A percentile compares a stretch with the other conserved stretches of the same genome.
These are phyloP conservation scores for Smittium mucronatum DNA, from an alignment of 371 early-diverging fungal genomes.

Conservation along the genomic window DNA sequence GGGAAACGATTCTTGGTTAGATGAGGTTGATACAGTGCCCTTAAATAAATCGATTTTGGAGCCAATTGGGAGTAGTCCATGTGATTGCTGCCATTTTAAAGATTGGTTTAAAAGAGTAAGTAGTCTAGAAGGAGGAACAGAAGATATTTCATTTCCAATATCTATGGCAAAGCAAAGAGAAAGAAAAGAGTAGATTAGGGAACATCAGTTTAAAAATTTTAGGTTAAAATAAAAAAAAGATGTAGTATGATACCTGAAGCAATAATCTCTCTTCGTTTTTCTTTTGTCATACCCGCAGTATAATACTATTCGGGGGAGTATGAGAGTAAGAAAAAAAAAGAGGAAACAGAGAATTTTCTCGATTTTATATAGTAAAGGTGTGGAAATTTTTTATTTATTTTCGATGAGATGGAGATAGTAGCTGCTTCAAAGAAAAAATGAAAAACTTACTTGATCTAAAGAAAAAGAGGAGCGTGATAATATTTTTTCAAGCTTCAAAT, in stretches of 20 bases:
- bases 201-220: background rate
- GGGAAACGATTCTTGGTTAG: slow-evolving; percentile 54
- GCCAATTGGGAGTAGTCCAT: slow-evolving; percentile 57
- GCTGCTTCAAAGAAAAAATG: background rate
- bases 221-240: background rate
- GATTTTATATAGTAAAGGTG: too few species aligned
- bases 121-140: slow-evolving; percentile 60
- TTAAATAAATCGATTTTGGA: slow-evolving; percentile 58
- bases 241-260: slow-evolving; percentile 1
- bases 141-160: slow-evolving; percentile 43
- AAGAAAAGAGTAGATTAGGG: background rate
- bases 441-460: slow-evolving; percentile 47
- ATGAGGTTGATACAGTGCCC: slow-evolving; percentile 43
- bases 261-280: slow-evolving; percentile 13
- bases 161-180: background rate
- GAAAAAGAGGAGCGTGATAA: slow-evolving; percentile 51
- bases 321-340: background rate
- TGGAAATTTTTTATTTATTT: slow-evolving; percentile 6
- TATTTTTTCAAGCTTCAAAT: slow-evolving; percentile 61
- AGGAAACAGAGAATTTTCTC: slow-evolving; percentile 10
- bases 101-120: slow-evolving; percentile 64
- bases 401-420: background rate
- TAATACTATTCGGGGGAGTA: slow-evolving; percentile 9
- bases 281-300: slow-evolving; percentile 11
- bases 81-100: slow-evolving; percentile 72